phyloP scores from a whole-genome alignment of 2,329 filamentous ascomycete species.

The Verticillium longisporum region DNA sequence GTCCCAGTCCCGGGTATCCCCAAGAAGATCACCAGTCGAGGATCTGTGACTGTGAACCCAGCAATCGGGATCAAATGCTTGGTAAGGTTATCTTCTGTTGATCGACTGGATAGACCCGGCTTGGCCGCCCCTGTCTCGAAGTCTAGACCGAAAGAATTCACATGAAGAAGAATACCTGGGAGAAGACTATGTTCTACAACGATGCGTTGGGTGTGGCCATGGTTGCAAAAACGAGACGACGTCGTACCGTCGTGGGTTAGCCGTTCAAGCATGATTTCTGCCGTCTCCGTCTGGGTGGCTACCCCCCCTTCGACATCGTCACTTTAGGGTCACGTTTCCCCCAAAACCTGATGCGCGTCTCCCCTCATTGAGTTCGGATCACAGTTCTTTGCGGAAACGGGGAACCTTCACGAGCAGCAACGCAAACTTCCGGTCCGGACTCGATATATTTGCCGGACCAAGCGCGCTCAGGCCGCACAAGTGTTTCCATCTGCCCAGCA shows the following conservation, averaged over 20 bases:
- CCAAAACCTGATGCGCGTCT: neutral
- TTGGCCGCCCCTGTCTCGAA: neutral
- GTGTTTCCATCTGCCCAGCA: neutral
- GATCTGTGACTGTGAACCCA: neutral
- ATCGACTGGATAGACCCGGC: neutral
- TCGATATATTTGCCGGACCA: neutral
- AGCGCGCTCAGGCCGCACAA: neutral
- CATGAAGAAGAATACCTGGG: neutral
- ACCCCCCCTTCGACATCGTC: neutral
- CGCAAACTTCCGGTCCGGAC: neutral
- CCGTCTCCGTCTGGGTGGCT: neutral
- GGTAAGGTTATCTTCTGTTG: neutral
- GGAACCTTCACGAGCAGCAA: neutral
- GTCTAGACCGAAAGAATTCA: neutral
- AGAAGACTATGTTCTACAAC: neutral
- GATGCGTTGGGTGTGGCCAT: neutral
- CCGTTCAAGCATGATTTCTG: neutral
- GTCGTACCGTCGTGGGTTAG: neutral
- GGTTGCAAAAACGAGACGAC: neutral
- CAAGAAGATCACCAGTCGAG: neutral
- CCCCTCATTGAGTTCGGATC: neutral
- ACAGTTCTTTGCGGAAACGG: no score
- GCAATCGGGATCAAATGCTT: neutral
- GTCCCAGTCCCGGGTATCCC: neutral
- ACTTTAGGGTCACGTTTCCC: neutral